Evolutionary conservation across 78 protist species (phyloP), one percentile per base, ranked within the genome.

Genomic region (Protostelium mycophagum): DNA sequence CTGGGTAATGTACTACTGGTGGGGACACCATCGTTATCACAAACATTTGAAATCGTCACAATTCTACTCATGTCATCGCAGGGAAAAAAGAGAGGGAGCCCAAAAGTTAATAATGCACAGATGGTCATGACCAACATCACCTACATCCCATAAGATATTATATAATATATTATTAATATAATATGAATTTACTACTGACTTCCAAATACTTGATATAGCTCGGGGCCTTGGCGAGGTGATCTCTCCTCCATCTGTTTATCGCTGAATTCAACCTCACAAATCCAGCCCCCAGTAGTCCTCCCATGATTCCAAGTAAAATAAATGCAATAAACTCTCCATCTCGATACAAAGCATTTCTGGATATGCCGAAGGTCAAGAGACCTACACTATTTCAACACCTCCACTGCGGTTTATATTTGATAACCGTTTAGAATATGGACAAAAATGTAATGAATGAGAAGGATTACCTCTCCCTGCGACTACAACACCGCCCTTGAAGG

Each of bases 351-450:
- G 87, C 86, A 36, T 88, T 87, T 29, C 63, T 86, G 16, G 91
- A 89, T 37, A 92, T 85, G 1, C 94, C 94, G 86, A 92, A 92
- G 84, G 91, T 88, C 88, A 92, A 51, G 31, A 92, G 92, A 89
- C 94, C 94, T 36, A 83, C 91, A 91, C 86, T 51, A 85, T 34
- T 1, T 16, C 37, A 23, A 16, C 31, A 0, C 35, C n/a, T 16
- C 10, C 73, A 5, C 73, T 16, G 73, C 73, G 5, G 16, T 16
- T 5, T 51, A 51, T 16, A 16, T 51, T 51, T n/a, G n/a, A n/a
- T n/a, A n/a, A n/a, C n/a, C n/a, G n/a, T n/a, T n/a, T n/a, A n/a
- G n/a, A n/a, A n/a, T n/a, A n/a, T n/a, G n/a, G n/a, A n/a, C n/a
- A n/a, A n/a, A n/a, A n/a, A 51, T 16, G 73, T 51, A 51, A 25